Evolutionary conservation across 1,284 basidiomycete species (phyloP), one percentile per base, ranked within the genome.

Genomic region (Malassezia brasiliensis): DNA sequence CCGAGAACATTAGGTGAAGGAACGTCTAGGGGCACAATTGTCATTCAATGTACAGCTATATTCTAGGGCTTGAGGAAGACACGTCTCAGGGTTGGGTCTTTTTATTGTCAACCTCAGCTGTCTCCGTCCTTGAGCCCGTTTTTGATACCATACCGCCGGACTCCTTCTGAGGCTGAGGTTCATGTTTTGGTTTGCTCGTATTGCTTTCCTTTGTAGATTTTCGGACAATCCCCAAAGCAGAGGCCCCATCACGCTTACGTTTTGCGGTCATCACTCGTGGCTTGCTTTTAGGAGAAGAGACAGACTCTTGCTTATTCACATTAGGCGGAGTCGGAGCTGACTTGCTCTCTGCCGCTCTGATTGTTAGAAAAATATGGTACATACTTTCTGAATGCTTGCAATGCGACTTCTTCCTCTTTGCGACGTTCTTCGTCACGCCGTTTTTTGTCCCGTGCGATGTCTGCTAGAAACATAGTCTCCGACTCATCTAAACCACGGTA

Each of bases 401-500:
- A 30, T 35, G 69, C 67, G 8, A 53, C 41, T 3, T 37, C 45
- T 31, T 67, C 67, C 39, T 59, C 50, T 10, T 28, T 15, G 28
- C 31, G 25, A 50, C 52, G 60, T 8, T 52, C 36, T 25, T 32
- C 14, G 28, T 65, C 64, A 20, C 63, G 56, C 1, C 47, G 40
- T n/a, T 47, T 45, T 35, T 56, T 60, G 20, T 59, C 52, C 1
- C 25, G 40, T 4, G 40, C 61, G 8, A 74, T 59, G n/a, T 66
- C 52, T 1, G 62, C 59, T 2, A 74, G 53, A 25, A 74, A 74
- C 7, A 54, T 59, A 7, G 53, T 52, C 51, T 74, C 72, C 12
- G 44, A 61, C 35, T 72, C 69, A 46, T 74, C 70, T 17, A 74
- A 61, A 0, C 72, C 72, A 0, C 72, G 52, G 39, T 70, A 74